Evolutionary conservation across 371 early-diverging fungal species (phyloP).

Genomic region (Encephalitozoon intestinalis): DNA sequence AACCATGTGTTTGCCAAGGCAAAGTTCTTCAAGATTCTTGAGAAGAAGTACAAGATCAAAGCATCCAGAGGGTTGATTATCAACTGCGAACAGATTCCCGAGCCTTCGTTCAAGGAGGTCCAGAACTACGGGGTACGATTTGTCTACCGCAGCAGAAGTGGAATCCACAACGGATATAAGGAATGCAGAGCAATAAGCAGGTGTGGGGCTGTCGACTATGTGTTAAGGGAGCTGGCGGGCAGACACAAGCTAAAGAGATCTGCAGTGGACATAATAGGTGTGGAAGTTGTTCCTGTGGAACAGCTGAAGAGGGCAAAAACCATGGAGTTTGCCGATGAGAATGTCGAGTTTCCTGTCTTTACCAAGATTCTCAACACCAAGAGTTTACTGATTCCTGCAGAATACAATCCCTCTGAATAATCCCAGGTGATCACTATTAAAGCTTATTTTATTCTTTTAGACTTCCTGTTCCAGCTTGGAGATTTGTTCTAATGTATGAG

Average conservation of each 20-base stretch:
- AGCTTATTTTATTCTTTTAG: not conserved
- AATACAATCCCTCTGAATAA: conserved; percentile 41
- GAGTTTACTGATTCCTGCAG: conserved; percentile 25
- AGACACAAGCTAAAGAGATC: conserved; percentile 51
- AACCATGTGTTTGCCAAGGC: conserved; percentile 94
- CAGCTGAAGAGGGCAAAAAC: conserved; percentile 51
- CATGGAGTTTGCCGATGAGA: conserved; percentile 40
- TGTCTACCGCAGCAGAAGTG: conserved; percentile 94
- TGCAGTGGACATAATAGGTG: conserved; percentile 50
- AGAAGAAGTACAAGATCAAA: conserved; percentile 95
- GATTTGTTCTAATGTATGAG: not conserved
- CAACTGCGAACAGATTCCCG: conserved; percentile 83
- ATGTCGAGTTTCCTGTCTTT: conserved; percentile 48
- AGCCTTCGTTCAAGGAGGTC: conserved; percentile 75
- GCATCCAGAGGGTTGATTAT: conserved; percentile 89
- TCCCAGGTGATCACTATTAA: not conserved
- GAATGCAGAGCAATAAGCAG: conserved; percentile 95
- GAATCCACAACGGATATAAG: conserved; percentile 99
- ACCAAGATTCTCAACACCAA: conserved; percentile 31
- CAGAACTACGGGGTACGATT: conserved; percentile 99
- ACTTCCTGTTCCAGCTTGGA: not conserved
- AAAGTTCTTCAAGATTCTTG: conserved; percentile 96
- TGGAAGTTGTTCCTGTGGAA: conserved; percentile 45
- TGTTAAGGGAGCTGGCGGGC: conserved; percentile 48
- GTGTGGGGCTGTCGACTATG: conserved; percentile 76